Conservation (phyloP, 208 protist genomes). For the Wallacemonas sp. region DNA sequence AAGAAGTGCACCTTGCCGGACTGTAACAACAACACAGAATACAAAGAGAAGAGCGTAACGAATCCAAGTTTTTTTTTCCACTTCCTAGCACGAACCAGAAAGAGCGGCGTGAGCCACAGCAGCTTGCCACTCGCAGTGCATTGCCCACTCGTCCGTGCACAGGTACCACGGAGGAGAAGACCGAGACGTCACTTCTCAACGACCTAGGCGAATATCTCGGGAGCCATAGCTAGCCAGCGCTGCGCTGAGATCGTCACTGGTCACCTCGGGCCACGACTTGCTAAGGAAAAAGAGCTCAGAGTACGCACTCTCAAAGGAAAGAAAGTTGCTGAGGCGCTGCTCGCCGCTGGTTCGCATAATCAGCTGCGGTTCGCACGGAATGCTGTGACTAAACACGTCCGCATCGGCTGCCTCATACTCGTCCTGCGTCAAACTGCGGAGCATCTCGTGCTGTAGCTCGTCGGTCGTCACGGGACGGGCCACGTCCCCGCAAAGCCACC, state of each 20-base stretch:
- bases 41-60: no score
- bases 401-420: constrained; percentile 51
- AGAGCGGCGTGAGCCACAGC: no score
- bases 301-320: constrained; percentile 88
- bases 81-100: no score
- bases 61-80: no score
- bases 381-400: constrained; percentile 25
- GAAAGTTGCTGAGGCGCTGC: constrained; percentile 85
- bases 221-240: constrained; percentile 45
- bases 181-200: no score
- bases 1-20: no score
- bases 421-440: constrained; percentile 78
- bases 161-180: not conserved
- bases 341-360: constrained; percentile 87
- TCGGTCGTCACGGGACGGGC: constrained; percentile 30
- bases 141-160: no score
- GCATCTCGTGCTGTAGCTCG: constrained; percentile 71
- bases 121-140: no score
- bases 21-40: no score
- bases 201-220: constrained; percentile 47
- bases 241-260: constrained; percentile 31
- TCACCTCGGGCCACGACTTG: constrained; percentile 84
- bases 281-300: constrained; percentile 75
- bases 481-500: not conserved
- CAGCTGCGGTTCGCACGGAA: constrained; percentile 66